Conservation (phyloP, 176 grass and related monocot species). For the Carex littledalei region DNA sequence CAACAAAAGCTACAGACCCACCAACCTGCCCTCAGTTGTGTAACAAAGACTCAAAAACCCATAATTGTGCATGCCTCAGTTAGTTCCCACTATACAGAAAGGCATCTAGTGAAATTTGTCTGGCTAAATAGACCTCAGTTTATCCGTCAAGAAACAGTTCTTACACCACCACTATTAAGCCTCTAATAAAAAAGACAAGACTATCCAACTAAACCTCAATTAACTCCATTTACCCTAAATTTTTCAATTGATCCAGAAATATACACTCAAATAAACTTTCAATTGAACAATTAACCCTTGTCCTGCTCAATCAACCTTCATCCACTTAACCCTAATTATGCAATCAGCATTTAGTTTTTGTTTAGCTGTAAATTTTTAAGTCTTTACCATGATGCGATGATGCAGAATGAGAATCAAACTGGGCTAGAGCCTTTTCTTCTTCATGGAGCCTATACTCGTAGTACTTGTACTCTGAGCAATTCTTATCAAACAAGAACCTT, state of each 20-base stretch:
- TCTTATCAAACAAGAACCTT: constrained; percentile 96
- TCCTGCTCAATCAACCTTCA: not conserved
- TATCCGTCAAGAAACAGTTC: not conserved
- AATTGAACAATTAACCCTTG: not conserved
- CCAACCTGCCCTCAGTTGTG: not conserved
- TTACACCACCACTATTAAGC: constrained; percentile 2
- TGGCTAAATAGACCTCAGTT: not conserved
- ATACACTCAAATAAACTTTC: not conserved
- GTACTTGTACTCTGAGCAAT: constrained; percentile 83
- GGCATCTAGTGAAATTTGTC: not conserved
- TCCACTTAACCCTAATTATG: not conserved
- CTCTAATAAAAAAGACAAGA: not conserved
- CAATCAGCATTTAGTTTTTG: not conserved
- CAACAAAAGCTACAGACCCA: not conserved
- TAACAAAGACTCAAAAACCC: not conserved
- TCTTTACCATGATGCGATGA: constrained; percentile 16
- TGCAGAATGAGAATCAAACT: constrained; percentile 42
- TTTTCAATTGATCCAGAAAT: not conserved
- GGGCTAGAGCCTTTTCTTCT: constrained; percentile 69
- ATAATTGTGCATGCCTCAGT: not conserved
- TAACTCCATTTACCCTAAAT: not conserved
- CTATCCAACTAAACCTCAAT: not conserved
- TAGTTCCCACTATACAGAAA: not conserved
- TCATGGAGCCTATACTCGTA: constrained; percentile 66
- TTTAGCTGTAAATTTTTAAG: not conserved